phyloP scores from a whole-genome alignment of 257 asterid genomes.

The Prunella vulgaris region DNA sequence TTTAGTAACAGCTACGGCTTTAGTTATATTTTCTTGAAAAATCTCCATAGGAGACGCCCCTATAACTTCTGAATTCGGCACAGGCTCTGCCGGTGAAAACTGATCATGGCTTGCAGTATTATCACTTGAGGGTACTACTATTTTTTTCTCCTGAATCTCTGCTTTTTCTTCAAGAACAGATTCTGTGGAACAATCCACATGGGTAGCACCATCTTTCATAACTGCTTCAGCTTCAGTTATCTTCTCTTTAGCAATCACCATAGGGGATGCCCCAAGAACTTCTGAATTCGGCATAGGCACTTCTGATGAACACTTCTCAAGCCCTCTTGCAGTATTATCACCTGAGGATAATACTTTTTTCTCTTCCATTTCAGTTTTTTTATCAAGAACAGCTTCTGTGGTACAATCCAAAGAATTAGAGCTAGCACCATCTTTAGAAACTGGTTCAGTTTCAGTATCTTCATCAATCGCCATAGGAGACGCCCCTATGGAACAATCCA shows the following conservation, averaged over 20 bases:
- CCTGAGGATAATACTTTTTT: not conserved
- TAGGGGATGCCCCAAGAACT: not conserved
- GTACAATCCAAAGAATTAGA: conserved; percentile 19
- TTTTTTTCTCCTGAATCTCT: not conserved
- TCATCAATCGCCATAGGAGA: conserved; percentile 17
- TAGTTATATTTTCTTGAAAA: conserved; percentile 21
- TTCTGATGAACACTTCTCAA: conserved; percentile 3
- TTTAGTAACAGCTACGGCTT: conserved; percentile 21
- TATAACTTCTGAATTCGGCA: too few relatives aligned
- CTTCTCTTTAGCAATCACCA: conserved; percentile 26
- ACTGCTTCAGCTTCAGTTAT: conserved; percentile 19
- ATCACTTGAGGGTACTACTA: not conserved
- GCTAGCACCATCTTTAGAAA: conserved; percentile 11
- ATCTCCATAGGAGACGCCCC: conserved; percentile 10
- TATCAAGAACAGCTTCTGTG: conserved; percentile 27
- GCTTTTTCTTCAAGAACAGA: not conserved
- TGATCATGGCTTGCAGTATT: not conserved
- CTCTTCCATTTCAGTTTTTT: conserved; percentile 9
- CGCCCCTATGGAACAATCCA: not conserved
- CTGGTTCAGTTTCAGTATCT: conserved; percentile 21
- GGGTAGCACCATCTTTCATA: conserved; percentile 9
- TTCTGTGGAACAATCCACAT: too few relatives aligned
- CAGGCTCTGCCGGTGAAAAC: too few relatives aligned
- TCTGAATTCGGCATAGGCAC: not conserved
- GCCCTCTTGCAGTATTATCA: too few relatives aligned